These are phyloP conservation scores for Candida montana DNA, from an alignment of 805 yeast genomes.

Conservation along the genomic window DNA sequence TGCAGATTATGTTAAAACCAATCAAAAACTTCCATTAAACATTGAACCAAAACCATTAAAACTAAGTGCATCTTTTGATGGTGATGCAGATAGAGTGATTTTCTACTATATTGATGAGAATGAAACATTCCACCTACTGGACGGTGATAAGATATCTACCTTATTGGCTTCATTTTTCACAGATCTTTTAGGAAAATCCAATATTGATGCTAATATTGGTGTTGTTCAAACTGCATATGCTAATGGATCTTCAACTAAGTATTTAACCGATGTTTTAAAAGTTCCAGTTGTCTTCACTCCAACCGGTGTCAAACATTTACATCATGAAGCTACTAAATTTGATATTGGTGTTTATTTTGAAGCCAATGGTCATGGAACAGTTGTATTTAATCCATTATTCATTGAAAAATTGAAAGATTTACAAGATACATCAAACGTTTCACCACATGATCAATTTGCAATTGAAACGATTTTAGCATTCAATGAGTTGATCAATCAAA, in stretches of 20 bases:
- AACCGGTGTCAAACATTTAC: slow-evolving; percentile 95
- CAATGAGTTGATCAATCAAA: slow-evolving; percentile 78
- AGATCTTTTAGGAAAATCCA: slow-evolving; percentile 42
- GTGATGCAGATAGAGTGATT: slow-evolving; percentile 94
- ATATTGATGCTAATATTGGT: slow-evolving; percentile 47
- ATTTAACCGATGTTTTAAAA: slow-evolving; percentile 51
- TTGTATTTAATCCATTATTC: slow-evolving; percentile 62
- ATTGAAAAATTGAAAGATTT: slow-evolving; percentile 30
- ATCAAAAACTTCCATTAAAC: slow-evolving; percentile 69
- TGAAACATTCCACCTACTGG: slow-evolving; percentile 52
- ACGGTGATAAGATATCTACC: slow-evolving; percentile 92
- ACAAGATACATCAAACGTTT: slow-evolving; percentile 27
- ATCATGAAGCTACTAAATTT: slow-evolving; percentile 78
- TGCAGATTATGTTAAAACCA: slow-evolving; percentile 92
- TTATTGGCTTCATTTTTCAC: slow-evolving; percentile 68
- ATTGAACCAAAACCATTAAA: slow-evolving; percentile 39
- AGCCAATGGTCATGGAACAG: slow-evolving; percentile 99
- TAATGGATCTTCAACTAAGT: slow-evolving; percentile 84
- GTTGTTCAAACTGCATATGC: slow-evolving; percentile 98
- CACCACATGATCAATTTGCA: slow-evolving; percentile 43
- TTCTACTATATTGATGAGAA: slow-evolving; percentile 52
- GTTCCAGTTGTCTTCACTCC: slow-evolving; percentile 85
- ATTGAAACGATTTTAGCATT: slow-evolving; percentile 53
- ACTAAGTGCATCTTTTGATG: slow-evolving; percentile 84
- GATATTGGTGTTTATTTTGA: slow-evolving; percentile 95